phyloP scores from a whole-genome alignment of 257 asterid species.

The Anisodus acutangulus region DNA sequence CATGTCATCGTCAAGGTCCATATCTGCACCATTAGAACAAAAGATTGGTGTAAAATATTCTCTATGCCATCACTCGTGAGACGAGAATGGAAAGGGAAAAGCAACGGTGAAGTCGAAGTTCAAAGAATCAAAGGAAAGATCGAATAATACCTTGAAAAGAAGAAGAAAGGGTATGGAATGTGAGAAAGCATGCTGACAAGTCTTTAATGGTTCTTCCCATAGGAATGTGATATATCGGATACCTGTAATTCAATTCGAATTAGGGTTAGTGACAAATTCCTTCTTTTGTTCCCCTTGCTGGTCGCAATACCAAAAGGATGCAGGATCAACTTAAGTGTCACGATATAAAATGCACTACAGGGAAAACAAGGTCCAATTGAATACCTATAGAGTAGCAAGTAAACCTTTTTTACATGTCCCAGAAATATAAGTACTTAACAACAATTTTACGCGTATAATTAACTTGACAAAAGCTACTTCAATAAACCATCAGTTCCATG shows the following conservation, averaged over 20 bases:
- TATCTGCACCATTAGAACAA: conserved; percentile 38
- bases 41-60: not conserved
- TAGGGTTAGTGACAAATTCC: conserved; percentile 7
- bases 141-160: conserved; percentile 53
- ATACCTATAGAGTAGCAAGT: not conserved
- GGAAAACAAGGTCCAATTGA: not conserved
- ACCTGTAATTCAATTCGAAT: conserved; percentile 46
- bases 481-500: not conserved
- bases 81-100: conserved; percentile 13
- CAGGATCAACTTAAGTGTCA: not conserved
- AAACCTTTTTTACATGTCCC: not conserved
- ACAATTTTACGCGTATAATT: not conserved
- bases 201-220: conserved; percentile 56
- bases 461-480: conserved; percentile 6
- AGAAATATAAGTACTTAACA: no score
- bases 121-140: not conserved
- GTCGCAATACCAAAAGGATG: not conserved
- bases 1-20: conserved; percentile 45
- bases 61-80: not conserved
- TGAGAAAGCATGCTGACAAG: conserved; percentile 57
- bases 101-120: not conserved
- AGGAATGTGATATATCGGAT: conserved; percentile 62
- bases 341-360: not conserved
- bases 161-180: conserved; percentile 62
- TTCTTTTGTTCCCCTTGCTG: not conserved